Evolutionary conservation across 352 stramenopile genomes (phyloP), one percentile per base, ranked within the genome.

Genomic region (Phytophthora rubi): DNA sequence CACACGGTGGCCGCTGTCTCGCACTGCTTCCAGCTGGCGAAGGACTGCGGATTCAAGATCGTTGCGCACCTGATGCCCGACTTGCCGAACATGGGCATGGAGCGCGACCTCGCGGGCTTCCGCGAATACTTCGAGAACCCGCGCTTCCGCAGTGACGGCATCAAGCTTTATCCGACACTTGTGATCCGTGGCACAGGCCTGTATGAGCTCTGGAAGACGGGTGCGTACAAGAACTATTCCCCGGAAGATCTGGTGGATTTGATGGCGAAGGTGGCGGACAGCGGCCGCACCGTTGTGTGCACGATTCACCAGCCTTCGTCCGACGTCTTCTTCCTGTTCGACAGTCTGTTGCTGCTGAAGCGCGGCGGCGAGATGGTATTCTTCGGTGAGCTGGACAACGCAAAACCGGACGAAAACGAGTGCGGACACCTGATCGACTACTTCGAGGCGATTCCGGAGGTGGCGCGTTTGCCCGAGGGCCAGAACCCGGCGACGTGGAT

Each of bases 41-140:
- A 99, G 74, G 97, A 99, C 80, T 98, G 94, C 62, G 97, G 97
- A 0, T 99, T 98, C 85, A 99, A 99, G 83, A 97, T 99, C 35
- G 96, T 99, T 6, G 97, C 91, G 10, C 97, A 99, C 78, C 97
- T 99, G 91, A 99, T 99, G 97, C 97, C 97, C 0, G 97, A 99
- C 76, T 73, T 99, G 54, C 97, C 97, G 7, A 99, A 99, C 81
- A 98, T 98, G 85, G 97, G 85, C n/a, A 96, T 97, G 74, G 97
- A 99, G 70, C 82, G 97, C 6, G 97, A 99, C 77, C 77, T 99
- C 23, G 82, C 95, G 47, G 96, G 97, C n/a, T 98, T 99, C 77
- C 81, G 84, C 42, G 97, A 99, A 79, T 98, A 98, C 75, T 99
- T 99, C 86, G 95, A 98, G 72, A 99, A 98, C 80, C 95, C 96